Evolutionary conservation across 2,329 filamentous ascomycete species (phyloP).

Genomic region (Emmonsia crescens): DNA sequence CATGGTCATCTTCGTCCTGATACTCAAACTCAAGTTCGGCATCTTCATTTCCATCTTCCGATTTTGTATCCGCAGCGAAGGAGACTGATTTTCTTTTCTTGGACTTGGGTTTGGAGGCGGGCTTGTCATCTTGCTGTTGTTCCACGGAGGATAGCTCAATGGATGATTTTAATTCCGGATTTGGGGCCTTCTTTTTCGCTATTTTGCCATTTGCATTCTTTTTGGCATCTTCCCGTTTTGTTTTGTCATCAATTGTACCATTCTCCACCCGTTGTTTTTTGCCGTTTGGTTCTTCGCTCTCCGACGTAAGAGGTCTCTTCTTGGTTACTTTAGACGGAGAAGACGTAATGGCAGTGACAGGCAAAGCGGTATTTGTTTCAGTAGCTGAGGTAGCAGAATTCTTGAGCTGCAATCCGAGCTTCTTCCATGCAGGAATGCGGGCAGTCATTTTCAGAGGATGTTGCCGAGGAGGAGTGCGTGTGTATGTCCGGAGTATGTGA

Average conservation of each 20-base stretch:
- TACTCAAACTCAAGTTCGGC: not conserved
- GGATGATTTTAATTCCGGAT: slow-evolving; percentile 8
- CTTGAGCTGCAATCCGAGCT: slow-evolving; percentile 50
- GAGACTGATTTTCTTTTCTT: slow-evolving; percentile 47
- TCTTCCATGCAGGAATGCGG: slow-evolving; percentile 48
- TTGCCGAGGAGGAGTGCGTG: not conserved
- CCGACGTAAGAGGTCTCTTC: slow-evolving; percentile 1
- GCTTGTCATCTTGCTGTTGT: not conserved
- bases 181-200: not conserved
- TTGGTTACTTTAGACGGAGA: slow-evolving; percentile 7
- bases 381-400: slow-evolving; percentile 28
- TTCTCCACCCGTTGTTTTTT: slow-evolving; percentile 19
- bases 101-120: slow-evolving; percentile 9
- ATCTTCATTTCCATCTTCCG: slow-evolving; percentile 37
- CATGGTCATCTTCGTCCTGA: slow-evolving; percentile 15
- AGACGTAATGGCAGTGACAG: not conserved
- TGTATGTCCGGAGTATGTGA: not conserved
- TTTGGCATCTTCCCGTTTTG: not conserved
- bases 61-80: slow-evolving; percentile 54
- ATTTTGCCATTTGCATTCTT: not conserved
- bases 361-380: not conserved
- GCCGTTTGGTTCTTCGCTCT: slow-evolving; percentile 14
- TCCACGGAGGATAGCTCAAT: not conserved
- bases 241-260: not conserved
- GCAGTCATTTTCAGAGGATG: not conserved